Percentiles rank a stretch among this genome's conserved stretches.
Evolutionary conservation across 805 yeast species (phyloP).

Genomic region (Metschnikowia peoriensis): DNA sequence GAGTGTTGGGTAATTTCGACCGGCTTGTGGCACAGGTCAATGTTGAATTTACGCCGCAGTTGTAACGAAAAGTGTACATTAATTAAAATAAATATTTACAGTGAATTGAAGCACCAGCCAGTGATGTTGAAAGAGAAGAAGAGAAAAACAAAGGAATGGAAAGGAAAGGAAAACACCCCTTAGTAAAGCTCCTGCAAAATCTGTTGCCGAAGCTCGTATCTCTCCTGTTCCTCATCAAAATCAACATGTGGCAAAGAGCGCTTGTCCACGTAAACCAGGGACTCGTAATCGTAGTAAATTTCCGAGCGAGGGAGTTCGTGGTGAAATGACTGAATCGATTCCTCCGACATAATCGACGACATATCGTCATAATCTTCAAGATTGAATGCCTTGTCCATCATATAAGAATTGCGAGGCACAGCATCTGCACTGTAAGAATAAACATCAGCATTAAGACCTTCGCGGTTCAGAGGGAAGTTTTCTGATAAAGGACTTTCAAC

Average conservation of each 20-base stretch:
- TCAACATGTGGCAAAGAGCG: slow-evolving; percentile 16
- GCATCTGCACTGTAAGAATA: background rate
- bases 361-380: slow-evolving; percentile 16
- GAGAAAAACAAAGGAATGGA: too few relatives aligned
- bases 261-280: slow-evolving; percentile 15
- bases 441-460: background rate
- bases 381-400: slow-evolving; percentile 6
- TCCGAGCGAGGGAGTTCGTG: slow-evolving; percentile 16
- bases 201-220: slow-evolving; percentile 38
- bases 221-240: slow-evolving; percentile 31
- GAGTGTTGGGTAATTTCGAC: slow-evolving; percentile 59
- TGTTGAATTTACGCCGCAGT: slow-evolving; percentile 31
- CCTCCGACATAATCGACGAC: slow-evolving; percentile 21
- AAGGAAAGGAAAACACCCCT: background rate
- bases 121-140: background rate
- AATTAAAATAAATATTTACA: background rate
- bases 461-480: background rate
- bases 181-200: slow-evolving; percentile 32
- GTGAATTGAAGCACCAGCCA: slow-evolving; percentile 9
- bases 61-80: background rate
- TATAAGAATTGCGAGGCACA: background rate
- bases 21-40: slow-evolving; percentile 45
- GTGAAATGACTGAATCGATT: slow-evolving; percentile 26
- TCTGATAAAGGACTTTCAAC: background rate
- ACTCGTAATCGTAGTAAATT: slow-evolving; percentile 17